Base-by-base conservation (phyloP, 2,329 filamentous ascomycete species). In the Sporothrix brasiliensis region DNA sequence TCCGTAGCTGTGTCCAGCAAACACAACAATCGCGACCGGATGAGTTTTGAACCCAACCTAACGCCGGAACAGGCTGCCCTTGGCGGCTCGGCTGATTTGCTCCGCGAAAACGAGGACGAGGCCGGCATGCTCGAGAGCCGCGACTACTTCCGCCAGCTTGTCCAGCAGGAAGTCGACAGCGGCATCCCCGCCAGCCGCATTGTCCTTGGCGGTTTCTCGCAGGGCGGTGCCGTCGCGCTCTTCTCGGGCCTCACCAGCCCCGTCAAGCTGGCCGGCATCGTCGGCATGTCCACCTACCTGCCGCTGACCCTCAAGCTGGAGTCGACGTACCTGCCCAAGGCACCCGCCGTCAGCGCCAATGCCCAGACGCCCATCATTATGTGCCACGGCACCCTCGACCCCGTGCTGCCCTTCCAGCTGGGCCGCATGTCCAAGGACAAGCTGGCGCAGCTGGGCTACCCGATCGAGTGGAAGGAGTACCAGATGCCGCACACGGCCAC, bases 181-280 rank as follows among this genome's bases (percentile, higher is more conserved):
- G 93, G 93, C 72, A 95, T 97, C 75, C 88, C 92, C 0, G 84
- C 92, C 0, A 88, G 92, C 71, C 91, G 94, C 68, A 93, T 99
- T 76, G 88, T 98, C 21, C 81, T 98, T 7, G 94, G 92, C 47
- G 92, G 92, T 53, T 95, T 94, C 83, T 92, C 89, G 30, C 88
- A 98, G 80, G 94, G 94, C 71, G 94, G 92, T 68, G 93, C 93
- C 70, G 93, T 97, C 85, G 88, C 92, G 24, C 80, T 98, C 52
- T 88, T 97, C 77, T 85, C 91, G 0, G 94, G 92, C 5, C 81
- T 97, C 54, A 97, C 93, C 4, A 87, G 84, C 74, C 81, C 82
- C 71, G 84, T 87, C 75, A 93, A 92, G 80, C 83, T 98, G 19
- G 94, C 89, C n/a, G 94, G 94, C 73, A 91, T 98, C 73, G 90